These are phyloP conservation scores for Ceratobasidium sp. DNA, from an alignment of 1,284 basidiomycete genomes.

Conservation along the genomic window DNA sequence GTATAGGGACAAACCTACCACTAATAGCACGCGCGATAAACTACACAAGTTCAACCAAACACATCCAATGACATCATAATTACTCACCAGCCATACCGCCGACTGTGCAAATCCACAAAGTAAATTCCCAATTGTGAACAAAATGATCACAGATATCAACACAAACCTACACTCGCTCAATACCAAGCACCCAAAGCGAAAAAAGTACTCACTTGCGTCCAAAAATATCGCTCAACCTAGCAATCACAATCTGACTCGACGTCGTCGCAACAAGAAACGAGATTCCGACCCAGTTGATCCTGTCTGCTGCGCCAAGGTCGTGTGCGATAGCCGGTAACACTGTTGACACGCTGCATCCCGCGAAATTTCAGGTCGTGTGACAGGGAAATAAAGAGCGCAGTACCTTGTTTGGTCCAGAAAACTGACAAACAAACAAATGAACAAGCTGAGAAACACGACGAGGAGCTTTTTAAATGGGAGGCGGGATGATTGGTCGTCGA, in stretches of 20 bases:
- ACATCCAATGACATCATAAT: not conserved
- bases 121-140: constrained; percentile 41
- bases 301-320: constrained; percentile 45
- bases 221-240: constrained; percentile 42
- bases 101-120: constrained; percentile 42
- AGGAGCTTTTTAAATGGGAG: constrained; percentile 43
- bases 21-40: constrained; percentile 41
- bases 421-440: constrained; percentile 41
- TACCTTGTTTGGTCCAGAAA: constrained; percentile 45
- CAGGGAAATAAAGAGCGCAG: not conserved
- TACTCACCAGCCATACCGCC: constrained; percentile 43
- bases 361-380: not conserved
- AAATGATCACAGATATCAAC: constrained; percentile 39
- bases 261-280: constrained; percentile 43
- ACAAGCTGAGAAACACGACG: constrained; percentile 39
- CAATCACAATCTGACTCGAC: constrained; percentile 44
- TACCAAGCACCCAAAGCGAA: not conserved
- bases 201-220: constrained; percentile 40
- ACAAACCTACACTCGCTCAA: not conserved
- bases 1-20: not conserved
- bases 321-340: constrained; percentile 43
- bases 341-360: constrained; percentile 27
- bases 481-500: constrained; percentile 44
- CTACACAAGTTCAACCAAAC: not conserved
- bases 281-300: constrained; percentile 46